phyloP scores from a whole-genome alignment of 306 rosid species.

The Acacia confusa region DNA sequence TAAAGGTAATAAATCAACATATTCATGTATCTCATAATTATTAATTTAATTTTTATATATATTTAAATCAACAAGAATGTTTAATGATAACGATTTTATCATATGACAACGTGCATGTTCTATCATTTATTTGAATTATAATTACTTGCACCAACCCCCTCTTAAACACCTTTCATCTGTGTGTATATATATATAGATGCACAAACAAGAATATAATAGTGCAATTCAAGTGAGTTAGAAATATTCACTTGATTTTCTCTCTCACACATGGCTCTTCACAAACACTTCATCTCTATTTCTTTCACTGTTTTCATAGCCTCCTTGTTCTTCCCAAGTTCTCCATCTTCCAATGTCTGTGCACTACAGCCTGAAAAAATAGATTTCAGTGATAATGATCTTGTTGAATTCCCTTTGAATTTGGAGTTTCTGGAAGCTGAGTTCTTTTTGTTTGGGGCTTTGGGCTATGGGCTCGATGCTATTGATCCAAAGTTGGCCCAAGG shows the following conservation, averaged over 20 bases:
- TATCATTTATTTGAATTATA: not conserved
- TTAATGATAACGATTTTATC: not conserved
- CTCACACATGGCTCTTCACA: not conserved
- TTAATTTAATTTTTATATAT: not conserved
- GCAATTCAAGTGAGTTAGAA: not conserved
- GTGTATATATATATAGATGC: not conserved
- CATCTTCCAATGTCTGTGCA: not conserved
- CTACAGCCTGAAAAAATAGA: conserved; percentile 12
- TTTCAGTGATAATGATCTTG: conserved; percentile 28
- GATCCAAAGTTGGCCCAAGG: conserved; percentile 50
- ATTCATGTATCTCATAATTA: not conserved
- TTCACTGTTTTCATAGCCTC: conserved; percentile 18
- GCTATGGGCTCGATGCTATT: conserved; percentile 55
- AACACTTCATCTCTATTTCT: not conserved
- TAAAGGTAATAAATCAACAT: not conserved
- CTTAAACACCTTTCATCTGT: not conserved
- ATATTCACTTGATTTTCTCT: not conserved
- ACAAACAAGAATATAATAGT: not conserved
- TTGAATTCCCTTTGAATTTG: conserved; percentile 65
- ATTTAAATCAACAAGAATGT: not conserved
- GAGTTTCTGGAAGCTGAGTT: conserved; percentile 80
- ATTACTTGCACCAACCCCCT: not conserved
- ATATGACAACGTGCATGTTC: not conserved
- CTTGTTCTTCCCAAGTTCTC: conserved; percentile 30
- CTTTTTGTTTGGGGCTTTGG: conserved; percentile 56